These are phyloP conservation scores for Drechslerella stenobrocha DNA, from an alignment of 2,329 filamentous ascomycete species.

Conservation along the genomic window DNA sequence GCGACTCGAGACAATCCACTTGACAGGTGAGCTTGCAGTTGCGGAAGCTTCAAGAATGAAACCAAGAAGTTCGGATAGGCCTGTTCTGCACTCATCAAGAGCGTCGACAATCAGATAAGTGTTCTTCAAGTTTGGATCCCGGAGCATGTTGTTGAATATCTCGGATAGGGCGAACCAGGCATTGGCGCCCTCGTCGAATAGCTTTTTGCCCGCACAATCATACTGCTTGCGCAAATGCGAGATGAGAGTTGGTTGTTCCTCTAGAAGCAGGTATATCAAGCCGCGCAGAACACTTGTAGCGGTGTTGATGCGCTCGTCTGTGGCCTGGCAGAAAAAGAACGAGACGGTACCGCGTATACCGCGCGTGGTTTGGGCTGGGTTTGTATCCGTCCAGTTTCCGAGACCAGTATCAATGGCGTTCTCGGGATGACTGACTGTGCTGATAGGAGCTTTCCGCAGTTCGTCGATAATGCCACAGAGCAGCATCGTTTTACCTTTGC, in stretches of 20 bases:
- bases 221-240: constrained; percentile 55
- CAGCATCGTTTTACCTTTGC: constrained; percentile 59
- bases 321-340: constrained; percentile 56
- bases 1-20: constrained; percentile 59
- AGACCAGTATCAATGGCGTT: too few species aligned
- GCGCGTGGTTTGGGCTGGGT: neutral
- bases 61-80: constrained; percentile 54
- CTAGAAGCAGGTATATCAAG: constrained; percentile 54
- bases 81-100: constrained; percentile 58
- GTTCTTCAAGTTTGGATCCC: constrained; percentile 53
- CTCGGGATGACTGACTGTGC: too few species aligned
- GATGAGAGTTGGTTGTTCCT: constrained; percentile 54
- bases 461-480: constrained; percentile 57
- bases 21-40: constrained; percentile 52
- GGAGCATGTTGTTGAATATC: constrained; percentile 57
- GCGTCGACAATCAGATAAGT: constrained; percentile 58
- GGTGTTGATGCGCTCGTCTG: constrained; percentile 52
- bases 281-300: constrained; percentile 55
- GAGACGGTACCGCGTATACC: neutral
- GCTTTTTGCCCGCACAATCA: constrained; percentile 53
- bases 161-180: constrained; percentile 55
- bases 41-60: constrained; percentile 54
- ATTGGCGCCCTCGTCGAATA: constrained; percentile 57
- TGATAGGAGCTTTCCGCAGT: too few species aligned
- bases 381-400: too few species aligned